A percentile compares a stretch with the other conserved stretches of the same genome.
Evolutionary conservation across 495 filamentous ascomycete species (phyloP).

Genomic region (Trichoderma gamsii): DNA sequence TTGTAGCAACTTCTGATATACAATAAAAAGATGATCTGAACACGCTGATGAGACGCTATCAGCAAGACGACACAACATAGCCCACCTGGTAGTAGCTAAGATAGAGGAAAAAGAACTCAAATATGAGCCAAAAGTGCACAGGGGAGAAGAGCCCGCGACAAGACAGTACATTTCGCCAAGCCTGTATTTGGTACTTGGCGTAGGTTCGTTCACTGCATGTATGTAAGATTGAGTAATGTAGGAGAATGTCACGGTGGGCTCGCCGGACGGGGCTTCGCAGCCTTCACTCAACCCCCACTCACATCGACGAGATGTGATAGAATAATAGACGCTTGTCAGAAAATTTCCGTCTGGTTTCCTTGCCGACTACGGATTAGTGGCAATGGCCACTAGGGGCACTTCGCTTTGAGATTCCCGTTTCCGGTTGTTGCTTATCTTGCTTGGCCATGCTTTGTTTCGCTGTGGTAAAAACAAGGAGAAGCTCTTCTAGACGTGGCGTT

Average conservation of each 20-base stretch:
- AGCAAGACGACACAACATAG: not conserved
- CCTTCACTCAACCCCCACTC: constrained; percentile 5
- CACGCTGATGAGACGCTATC: not conserved
- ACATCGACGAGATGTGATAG: constrained; percentile 11
- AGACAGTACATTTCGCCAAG: not conserved
- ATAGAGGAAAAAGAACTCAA: not conserved
- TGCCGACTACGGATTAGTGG: not conserved
- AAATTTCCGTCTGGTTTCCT: constrained; percentile 13
- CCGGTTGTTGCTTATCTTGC: constrained; percentile 10
- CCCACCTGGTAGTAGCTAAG: not conserved
- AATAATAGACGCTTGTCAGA: constrained; percentile 13
- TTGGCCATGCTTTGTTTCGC: not conserved
- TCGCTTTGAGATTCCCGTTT: not conserved
- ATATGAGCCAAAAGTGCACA: not conserved
- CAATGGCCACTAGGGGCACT: constrained; percentile 8
- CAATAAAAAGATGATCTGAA: not conserved
- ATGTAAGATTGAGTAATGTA: constrained; percentile 14
- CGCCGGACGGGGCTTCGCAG: not conserved
- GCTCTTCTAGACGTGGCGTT: not conserved
- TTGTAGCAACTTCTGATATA: not conserved
- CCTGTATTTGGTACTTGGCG: not conserved
- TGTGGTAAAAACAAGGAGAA: not conserved
- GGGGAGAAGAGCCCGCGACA: not conserved
- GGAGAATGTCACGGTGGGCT: constrained; percentile 14
- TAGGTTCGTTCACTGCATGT: constrained; percentile 4